These are phyloP conservation scores for Serendipita indica DNA, from an alignment of 768 basidiomycete species.

Conservation along the genomic window DNA sequence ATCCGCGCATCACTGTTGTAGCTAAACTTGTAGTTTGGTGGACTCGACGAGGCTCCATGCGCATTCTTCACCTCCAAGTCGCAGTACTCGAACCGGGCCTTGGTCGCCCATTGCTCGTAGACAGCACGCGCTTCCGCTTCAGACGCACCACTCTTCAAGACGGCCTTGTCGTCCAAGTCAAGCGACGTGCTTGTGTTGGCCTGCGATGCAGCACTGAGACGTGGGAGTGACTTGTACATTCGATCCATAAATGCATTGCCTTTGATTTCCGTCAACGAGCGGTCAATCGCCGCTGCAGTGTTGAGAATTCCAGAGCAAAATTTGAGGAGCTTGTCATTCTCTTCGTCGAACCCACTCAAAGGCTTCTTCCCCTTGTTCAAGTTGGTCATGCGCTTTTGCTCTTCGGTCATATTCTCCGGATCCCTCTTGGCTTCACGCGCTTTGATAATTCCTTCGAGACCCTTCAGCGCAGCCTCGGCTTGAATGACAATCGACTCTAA, in stretches of 20 bases:
- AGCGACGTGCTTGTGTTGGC: constrained; percentile 21
- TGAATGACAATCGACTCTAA: constrained; percentile 86
- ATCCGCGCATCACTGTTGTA: constrained; percentile 74
- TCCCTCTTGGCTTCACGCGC: constrained; percentile 25
- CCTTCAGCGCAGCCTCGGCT: constrained; percentile 82
- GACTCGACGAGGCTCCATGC: constrained; percentile 24
- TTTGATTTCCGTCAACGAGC: constrained; percentile 77
- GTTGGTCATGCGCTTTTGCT: constrained; percentile 73
- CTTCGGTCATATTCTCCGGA: constrained; percentile 65
- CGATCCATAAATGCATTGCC: constrained; percentile 74
- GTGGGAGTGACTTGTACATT: constrained; percentile 61
- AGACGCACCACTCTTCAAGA: constrained; percentile 38
- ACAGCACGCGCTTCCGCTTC: constrained; percentile 52
- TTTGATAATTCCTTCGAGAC: constrained; percentile 50
- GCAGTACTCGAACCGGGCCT: constrained; percentile 79
- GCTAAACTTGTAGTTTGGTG: constrained; percentile 61
- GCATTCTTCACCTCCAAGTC: constrained; percentile 48
- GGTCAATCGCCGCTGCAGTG: constrained; percentile 74
- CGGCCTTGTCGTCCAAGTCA: constrained; percentile 18
- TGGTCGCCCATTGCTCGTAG: constrained; percentile 75
- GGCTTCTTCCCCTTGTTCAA: constrained; percentile 44
- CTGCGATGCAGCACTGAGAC: constrained; percentile 35
- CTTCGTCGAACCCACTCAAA: constrained; percentile 34
- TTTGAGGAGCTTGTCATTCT: constrained; percentile 57
- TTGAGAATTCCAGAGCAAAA: constrained; percentile 71